Conservation (phyloP, 768 basidiomycete genomes). For the Neoboletus subvelutipes region DNA sequence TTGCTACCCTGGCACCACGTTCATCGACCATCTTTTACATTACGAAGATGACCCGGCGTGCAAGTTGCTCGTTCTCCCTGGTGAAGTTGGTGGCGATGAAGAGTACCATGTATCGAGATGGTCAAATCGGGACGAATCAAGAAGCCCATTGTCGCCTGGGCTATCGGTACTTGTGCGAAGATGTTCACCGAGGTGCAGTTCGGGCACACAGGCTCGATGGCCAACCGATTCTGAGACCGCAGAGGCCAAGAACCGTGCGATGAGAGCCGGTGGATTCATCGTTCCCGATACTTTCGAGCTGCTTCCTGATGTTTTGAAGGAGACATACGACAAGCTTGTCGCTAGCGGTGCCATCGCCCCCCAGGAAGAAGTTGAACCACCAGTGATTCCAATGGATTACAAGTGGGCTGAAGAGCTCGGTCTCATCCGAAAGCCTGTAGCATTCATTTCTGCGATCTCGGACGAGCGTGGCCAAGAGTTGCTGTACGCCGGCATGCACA, state of each 20-base stretch:
- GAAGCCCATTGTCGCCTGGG: conserved; percentile 99
- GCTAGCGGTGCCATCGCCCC: conserved; percentile 62
- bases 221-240: conserved; percentile 96
- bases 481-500: conserved; percentile 96
- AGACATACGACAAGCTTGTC: conserved; percentile 84
- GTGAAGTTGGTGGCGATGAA: conserved; percentile 98
- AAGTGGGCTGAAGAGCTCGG: conserved; percentile 99
- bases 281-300: conserved; percentile 98
- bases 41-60: conserved; percentile 97
- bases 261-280: conserved; percentile 93
- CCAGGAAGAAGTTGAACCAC: conserved; percentile 81
- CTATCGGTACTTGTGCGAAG: conserved; percentile 99
- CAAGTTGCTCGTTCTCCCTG: conserved; percentile 98
- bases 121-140: no score
- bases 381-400: conserved; percentile 99
- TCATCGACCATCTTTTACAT: conserved; percentile 97
- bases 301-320: conserved; percentile 79
- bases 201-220: conserved; percentile 97
- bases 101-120: conserved; percentile 99
- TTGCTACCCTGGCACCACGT: conserved; percentile 96
- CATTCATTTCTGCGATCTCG: conserved; percentile 98
- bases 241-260: conserved; percentile 94
- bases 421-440: conserved; percentile 97
- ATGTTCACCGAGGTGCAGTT: conserved; percentile 99
- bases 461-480: conserved; percentile 99